These are phyloP conservation scores for Chaetomium olivaceum DNA, from an alignment of 2,329 filamentous ascomycete species.

Conservation along the genomic window DNA sequence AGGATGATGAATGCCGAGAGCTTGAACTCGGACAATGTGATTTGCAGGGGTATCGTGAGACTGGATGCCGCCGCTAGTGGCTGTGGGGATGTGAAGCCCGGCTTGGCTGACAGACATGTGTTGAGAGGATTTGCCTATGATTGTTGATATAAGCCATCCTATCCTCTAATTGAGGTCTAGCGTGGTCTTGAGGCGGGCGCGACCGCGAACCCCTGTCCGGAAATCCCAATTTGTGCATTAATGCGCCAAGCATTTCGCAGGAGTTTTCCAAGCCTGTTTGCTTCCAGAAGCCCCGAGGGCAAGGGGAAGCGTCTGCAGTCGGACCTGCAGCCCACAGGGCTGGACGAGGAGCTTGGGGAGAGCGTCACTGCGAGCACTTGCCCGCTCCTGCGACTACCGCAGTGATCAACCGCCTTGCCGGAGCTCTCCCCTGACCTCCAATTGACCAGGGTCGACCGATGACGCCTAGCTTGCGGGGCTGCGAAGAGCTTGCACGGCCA, in stretches of 20 bases:
- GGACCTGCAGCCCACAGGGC: not conserved
- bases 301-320: not conserved
- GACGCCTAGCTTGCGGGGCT: not conserved
- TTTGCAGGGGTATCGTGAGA: constrained; percentile 94
- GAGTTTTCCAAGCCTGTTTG: constrained; percentile 15
- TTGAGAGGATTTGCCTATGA: constrained; percentile 86
- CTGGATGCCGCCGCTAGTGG: constrained; percentile 88
- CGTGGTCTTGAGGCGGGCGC: constrained; percentile 29
- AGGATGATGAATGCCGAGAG: constrained; percentile 96
- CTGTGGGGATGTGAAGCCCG: constrained; percentile 87
- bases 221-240: constrained; percentile 40
- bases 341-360: not conserved
- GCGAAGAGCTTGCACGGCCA: not conserved
- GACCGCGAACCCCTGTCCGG: constrained; percentile 40
- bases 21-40: constrained; percentile 93
- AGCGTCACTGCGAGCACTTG: not conserved
- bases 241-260: constrained; percentile 37
- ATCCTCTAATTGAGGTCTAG: constrained; percentile 37
- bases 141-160: constrained; percentile 49
- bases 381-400: not conserved
- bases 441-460: not conserved
- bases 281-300: constrained; percentile 15
- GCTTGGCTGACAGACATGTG: constrained; percentile 89
- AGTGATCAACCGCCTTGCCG: not conserved
- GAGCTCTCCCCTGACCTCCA: not conserved